phyloP scores from a whole-genome alignment of 2,329 filamentous ascomycete species.

The Pseudocercospora fuligena region DNA sequence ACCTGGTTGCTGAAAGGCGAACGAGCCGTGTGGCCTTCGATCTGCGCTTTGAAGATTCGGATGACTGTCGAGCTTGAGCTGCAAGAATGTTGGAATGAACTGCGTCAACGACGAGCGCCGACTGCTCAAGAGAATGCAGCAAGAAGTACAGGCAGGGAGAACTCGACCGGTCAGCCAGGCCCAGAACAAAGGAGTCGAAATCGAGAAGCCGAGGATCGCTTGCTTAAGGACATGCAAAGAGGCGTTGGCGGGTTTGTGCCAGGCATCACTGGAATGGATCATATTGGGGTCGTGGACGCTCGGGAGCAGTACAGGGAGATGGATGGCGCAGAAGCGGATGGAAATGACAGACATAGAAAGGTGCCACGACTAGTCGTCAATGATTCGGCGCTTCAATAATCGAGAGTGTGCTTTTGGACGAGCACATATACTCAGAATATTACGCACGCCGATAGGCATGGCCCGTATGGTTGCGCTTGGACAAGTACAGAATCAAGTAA shows the following conservation, averaged over 20 bases:
- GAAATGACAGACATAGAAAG: background rate
- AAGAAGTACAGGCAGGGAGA: background rate
- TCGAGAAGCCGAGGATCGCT: background rate
- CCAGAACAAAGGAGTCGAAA: background rate
- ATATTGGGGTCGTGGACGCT: background rate
- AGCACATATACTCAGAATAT: background rate
- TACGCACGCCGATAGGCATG: background rate
- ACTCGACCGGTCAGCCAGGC: background rate
- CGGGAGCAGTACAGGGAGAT: background rate
- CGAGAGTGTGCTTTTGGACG: background rate
- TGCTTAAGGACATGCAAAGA: conserved; percentile 7
- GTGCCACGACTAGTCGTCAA: background rate
- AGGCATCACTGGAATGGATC: conserved; percentile 7
- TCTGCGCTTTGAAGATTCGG: conserved; percentile 78
- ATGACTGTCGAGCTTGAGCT: conserved; percentile 86
- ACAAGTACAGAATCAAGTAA: background rate
- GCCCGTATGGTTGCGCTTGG: background rate
- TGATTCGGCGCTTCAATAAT: background rate
- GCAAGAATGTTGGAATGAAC: conserved; percentile 78
- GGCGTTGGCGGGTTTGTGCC: conserved; percentile 7
- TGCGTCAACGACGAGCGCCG: background rate
- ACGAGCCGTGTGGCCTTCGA: conserved; percentile 86
- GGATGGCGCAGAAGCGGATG: background rate
- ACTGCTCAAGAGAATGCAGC: background rate
- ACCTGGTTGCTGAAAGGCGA: conserved; percentile 89